Evolutionary conservation across 1,139 yeast genomes (phyloP).

Genomic region (Suhomyces chickasaworum): DNA sequence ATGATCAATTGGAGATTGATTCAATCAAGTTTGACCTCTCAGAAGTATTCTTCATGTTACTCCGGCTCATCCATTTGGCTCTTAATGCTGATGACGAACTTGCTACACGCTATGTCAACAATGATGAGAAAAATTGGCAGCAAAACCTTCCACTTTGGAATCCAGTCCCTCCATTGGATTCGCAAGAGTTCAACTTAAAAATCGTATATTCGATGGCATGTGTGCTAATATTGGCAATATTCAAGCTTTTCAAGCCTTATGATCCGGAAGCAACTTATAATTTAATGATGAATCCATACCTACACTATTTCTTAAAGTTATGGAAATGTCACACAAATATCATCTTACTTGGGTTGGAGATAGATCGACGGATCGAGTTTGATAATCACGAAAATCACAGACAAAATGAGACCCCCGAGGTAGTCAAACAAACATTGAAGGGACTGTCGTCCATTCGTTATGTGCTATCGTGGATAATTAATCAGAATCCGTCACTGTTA

Average conservation of each 20-base stretch:
- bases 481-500: constrained; percentile 42
- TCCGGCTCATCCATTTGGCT: constrained; percentile 41
- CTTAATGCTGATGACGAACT: constrained; percentile 53
- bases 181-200: constrained; percentile 37
- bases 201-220: constrained; percentile 55
- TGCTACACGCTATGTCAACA: constrained; percentile 44
- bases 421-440: constrained; percentile 54
- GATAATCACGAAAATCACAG: constrained; percentile 33
- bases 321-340: constrained; percentile 69
- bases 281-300: constrained; percentile 59
- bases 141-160: constrained; percentile 52
- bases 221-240: constrained; percentile 52
- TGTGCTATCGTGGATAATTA: constrained; percentile 60
- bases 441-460: constrained; percentile 67
- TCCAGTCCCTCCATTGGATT: constrained; percentile 41
- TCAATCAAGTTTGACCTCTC: constrained; percentile 44
- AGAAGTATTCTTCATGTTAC: constrained; percentile 40
- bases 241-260: constrained; percentile 47
- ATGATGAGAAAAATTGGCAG: constrained; percentile 47
- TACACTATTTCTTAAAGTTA: constrained; percentile 53
- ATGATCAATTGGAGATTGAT: constrained; percentile 17
- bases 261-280: constrained; percentile 29
- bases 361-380: constrained; percentile 62
- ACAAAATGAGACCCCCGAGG: constrained; percentile 47
- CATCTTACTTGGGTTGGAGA: constrained; percentile 58